Evolutionary conservation across 202 grass and related monocot genomes (phyloP), one percentile per base, ranked within the genome.

Genomic region (Carex sylvatica): DNA sequence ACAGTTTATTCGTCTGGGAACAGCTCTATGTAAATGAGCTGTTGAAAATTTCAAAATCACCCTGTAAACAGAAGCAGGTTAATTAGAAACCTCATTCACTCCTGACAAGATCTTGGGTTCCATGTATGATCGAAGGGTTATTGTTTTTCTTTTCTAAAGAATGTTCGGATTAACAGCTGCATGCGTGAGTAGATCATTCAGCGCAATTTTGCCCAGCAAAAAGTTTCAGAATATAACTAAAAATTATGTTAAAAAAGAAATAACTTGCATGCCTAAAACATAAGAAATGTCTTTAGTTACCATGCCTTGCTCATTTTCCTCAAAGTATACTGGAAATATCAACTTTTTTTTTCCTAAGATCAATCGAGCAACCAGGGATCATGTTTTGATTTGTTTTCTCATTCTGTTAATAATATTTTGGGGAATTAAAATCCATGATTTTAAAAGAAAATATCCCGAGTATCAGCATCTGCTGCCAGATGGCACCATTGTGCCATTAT

Each of bases 1-100:
- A 67, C 42, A 33, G 11, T 71, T 70, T 72, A 75, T 65, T 65
- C 14, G 75, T 23, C 11, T 18, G 77, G 33, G 44, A 84, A 47
- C 1, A 16, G 9, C 36, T 59, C 38, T 53, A 47, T 74, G n/a
- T 58, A 61, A 62, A 22, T 81, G 65, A 23, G 2, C 35, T 70
- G 78, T 65, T 22, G 18, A 55, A 52, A 13, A 30, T 51, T 80
- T 51, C 67, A 67, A 13, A 26, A 53, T 65, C 6, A 1, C 16
- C 15, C 69, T 61, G n/a, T 49, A 82, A 24, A 85, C 52, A 46
- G 40, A 82, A 31, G 20, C 14, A 0, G 46, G 54, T 82, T 36
- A 52, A 46, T 6, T 22, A 38, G 54, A 44, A 24, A 24, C 1
- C 11, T 49, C 46, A 70, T 4, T 8, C 19, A 63, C 22, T 40